Evolutionary conservation across 202 grass and related monocot genomes (phyloP).

Genomic region (Carex sylvatica): DNA sequence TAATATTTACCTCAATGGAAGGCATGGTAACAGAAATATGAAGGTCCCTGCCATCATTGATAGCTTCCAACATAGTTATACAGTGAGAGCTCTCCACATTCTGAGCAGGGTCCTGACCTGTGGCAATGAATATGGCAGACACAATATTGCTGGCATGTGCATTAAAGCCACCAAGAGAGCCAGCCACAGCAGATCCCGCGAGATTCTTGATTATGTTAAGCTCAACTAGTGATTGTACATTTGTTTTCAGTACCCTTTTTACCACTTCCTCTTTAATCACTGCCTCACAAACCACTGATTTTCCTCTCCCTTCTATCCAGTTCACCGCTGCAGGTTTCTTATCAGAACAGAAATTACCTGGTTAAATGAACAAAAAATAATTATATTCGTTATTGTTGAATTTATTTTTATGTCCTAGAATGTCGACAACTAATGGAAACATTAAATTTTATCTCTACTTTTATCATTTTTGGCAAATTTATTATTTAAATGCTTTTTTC

Average conservation of each 20-base stretch:
- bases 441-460: background rate
- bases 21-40: constrained; percentile 97
- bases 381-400: constrained; percentile 9
- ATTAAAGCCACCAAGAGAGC: constrained; percentile 88
- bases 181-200: constrained; percentile 80
- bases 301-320: constrained; percentile 95
- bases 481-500: background rate
- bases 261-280: constrained; percentile 84
- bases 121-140: constrained; percentile 86
- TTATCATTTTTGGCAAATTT: background rate
- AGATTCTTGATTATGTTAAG: constrained; percentile 94
- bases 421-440: background rate
- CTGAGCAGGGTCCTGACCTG: constrained; percentile 88
- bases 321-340: constrained; percentile 90
- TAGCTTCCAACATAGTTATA: constrained; percentile 89
- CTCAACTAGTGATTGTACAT: constrained; percentile 72
- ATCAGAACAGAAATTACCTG: constrained; percentile 93
- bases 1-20: constrained; percentile 78
- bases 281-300: constrained; percentile 89
- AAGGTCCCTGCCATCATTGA: constrained; percentile 77
- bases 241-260: constrained; percentile 83
- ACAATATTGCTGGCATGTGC: constrained; percentile 93
- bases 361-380: constrained; percentile 1
- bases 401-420: constrained; percentile 5
- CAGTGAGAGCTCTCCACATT: constrained; percentile 96